These are phyloP conservation scores for Globisporangium apiculatum DNA, from an alignment of 352 stramenopile genomes.

Conservation along the genomic window DNA sequence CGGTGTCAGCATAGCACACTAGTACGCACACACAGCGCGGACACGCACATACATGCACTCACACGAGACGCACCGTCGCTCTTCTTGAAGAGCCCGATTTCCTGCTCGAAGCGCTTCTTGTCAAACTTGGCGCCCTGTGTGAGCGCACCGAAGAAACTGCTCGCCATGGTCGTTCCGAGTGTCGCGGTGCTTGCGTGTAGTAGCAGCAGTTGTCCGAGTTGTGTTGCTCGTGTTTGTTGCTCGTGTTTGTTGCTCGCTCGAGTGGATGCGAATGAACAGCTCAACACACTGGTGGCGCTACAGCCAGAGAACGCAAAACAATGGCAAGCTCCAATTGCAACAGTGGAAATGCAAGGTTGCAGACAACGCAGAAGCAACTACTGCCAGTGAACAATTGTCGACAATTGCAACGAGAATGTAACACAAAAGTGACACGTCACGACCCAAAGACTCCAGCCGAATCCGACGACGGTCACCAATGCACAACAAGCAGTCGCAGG, in stretches of 20 bases:
- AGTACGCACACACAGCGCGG: not conserved
- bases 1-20: not conserved
- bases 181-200: too few relatives aligned
- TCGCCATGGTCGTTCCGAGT: constrained; percentile 29
- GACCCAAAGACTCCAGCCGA: too few relatives aligned
- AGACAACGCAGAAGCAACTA: too few relatives aligned
- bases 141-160: constrained; percentile 65
- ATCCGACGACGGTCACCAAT: too few relatives aligned
- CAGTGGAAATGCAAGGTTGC: too few relatives aligned
- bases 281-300: too few relatives aligned
- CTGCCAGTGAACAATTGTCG: too few relatives aligned
- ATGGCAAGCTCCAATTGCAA: too few relatives aligned
- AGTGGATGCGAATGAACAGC: not conserved
- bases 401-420: too few relatives aligned
- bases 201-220: not conserved
- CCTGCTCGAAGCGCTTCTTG: constrained; percentile 39
- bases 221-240: not conserved
- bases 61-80: constrained; percentile 15
- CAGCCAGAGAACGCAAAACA: too few relatives aligned
- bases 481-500: too few relatives aligned
- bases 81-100: constrained; percentile 61
- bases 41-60: not conserved
- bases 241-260: not conserved
- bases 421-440: too few relatives aligned
- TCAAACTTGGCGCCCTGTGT: constrained; percentile 68